Evolutionary conservation across 495 filamentous ascomycete species (phyloP).

Genomic region (Aspergillus bridgeri): DNA sequence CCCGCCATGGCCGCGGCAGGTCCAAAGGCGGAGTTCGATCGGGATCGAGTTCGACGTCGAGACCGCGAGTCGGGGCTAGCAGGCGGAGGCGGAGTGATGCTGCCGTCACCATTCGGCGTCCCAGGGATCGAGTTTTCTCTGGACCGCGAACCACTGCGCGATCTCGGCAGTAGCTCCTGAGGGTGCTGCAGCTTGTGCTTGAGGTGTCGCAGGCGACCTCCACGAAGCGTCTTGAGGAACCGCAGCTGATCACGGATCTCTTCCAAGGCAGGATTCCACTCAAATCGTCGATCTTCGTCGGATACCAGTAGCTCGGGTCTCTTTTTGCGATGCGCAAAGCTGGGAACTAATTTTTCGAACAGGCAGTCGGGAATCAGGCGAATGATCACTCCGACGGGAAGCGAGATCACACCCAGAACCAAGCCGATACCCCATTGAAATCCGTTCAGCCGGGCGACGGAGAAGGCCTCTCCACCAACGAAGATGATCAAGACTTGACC

Average conservation of each 20-base stretch:
- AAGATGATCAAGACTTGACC: slow-evolving; percentile 79
- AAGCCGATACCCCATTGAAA: slow-evolving; percentile 73
- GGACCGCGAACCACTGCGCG: slow-evolving; percentile 71
- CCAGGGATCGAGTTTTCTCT: slow-evolving; percentile 67
- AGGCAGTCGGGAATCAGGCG: slow-evolving; percentile 72
- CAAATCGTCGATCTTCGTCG: slow-evolving; percentile 69
- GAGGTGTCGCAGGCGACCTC: slow-evolving; percentile 83
- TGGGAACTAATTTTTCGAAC: slow-evolving; percentile 52
- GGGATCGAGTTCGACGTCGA: slow-evolving; percentile 68
- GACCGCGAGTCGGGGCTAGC: slow-evolving; percentile 71
- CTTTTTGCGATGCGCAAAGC: slow-evolving; percentile 45
- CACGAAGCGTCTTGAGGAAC: slow-evolving; percentile 69
- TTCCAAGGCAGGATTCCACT: slow-evolving; percentile 58
- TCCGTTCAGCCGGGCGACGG: slow-evolving; percentile 56
- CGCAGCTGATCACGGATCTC: slow-evolving; percentile 77
- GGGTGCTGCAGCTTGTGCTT: slow-evolving; percentile 82
- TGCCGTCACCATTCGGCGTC: slow-evolving; percentile 58
- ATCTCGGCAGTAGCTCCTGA: slow-evolving; percentile 67
- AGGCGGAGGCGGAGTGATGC: slow-evolving; percentile 48
- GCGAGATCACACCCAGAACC: slow-evolving; percentile 63
- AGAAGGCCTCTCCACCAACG: slow-evolving; percentile 70
- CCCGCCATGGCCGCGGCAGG: slow-evolving; percentile 81
- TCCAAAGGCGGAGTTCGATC: slow-evolving; percentile 82
- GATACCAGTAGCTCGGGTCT: slow-evolving; percentile 57
- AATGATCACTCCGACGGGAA: slow-evolving; percentile 70